phyloP scores from a whole-genome alignment of 441 rosid genomes.

The Geranium incanum region DNA sequence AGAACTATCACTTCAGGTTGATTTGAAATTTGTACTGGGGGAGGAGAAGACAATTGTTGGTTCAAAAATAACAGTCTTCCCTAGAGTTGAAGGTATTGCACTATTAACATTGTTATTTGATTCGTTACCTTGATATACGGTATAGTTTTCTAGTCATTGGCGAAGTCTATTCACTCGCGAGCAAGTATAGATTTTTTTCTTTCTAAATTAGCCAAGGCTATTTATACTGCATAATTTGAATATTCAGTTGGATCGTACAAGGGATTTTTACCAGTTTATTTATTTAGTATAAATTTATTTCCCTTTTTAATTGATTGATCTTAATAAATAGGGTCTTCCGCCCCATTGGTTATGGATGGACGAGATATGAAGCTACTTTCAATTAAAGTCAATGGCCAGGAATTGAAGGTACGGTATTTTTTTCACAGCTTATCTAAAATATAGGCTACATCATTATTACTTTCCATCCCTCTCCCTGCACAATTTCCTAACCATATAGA shows the following conservation, averaged over 20 bases:
- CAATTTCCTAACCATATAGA: not conserved
- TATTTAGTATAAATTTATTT: not conserved
- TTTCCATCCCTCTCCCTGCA: not conserved
- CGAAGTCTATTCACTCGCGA: not conserved
- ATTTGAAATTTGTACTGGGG: constrained; percentile 65
- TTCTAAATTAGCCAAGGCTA: not conserved
- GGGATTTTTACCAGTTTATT: not conserved
- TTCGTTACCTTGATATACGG: constrained; percentile 5
- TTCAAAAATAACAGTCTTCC: constrained; percentile 63
- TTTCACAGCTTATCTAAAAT: not conserved
- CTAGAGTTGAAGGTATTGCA: constrained; percentile 70
- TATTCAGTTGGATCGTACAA: not conserved
- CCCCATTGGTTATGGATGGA: constrained; percentile 81
- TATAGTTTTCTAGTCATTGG: not conserved
- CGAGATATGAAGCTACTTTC: constrained; percentile 64
- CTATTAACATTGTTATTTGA: not conserved
- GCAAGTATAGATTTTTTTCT: not conserved
- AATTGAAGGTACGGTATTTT: constrained; percentile 50
- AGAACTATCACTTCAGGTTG: constrained; percentile 48
- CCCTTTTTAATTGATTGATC: not conserved
- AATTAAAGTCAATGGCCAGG: constrained; percentile 54
- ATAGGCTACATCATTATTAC: not conserved
- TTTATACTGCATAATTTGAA: not conserved
- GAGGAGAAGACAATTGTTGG: constrained; percentile 90
- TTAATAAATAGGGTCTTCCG: constrained; percentile 44